Percentiles rank a stretch among this genome's conserved stretches.
Conservation (phyloP, 805 yeast species). For the Candida tammaniensis region DNA sequence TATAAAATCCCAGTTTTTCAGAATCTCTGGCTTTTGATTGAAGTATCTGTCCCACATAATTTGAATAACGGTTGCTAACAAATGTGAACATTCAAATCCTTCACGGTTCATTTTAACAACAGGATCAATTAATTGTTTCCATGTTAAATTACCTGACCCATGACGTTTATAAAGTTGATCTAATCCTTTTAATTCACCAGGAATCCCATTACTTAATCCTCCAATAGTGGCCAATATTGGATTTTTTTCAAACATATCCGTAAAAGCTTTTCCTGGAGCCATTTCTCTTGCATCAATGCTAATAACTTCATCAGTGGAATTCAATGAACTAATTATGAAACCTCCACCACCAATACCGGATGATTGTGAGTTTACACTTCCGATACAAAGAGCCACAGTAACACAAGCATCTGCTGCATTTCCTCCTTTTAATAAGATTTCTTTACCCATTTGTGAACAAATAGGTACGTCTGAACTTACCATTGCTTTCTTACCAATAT, state of each 20-base stretch:
- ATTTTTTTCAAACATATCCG: constrained; percentile 59
- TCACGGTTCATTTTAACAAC: constrained; percentile 60
- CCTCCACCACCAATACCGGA: constrained; percentile 96
- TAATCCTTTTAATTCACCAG: constrained; percentile 90
- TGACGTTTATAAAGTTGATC: constrained; percentile 55
- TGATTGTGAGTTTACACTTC: constrained; percentile 75
- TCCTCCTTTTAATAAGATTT: constrained; percentile 56
- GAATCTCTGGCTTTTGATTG: constrained; percentile 22
- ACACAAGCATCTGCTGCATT: constrained; percentile 94
- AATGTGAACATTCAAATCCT: constrained; percentile 52
- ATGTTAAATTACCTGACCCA: constrained; percentile 67
- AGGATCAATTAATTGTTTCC: constrained; percentile 75
- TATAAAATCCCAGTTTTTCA: constrained; percentile 56
- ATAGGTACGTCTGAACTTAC: constrained; percentile 64
- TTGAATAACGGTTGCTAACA: constrained; percentile 34
- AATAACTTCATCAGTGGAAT: constrained; percentile 42
- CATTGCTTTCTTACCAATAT: constrained; percentile 50
- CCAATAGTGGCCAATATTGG: constrained; percentile 61
- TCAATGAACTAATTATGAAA: constrained; percentile 45
- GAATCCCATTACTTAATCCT: constrained; percentile 85
- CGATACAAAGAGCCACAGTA: constrained; percentile 84
- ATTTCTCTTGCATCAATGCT: constrained; percentile 84
- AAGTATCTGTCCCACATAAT: constrained; percentile 25
- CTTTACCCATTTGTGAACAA: constrained; percentile 63
- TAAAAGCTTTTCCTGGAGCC: constrained; percentile 66